Evolutionary conservation across 2,329 filamentous ascomycete species (phyloP).

Genomic region (Magnaporthiopsis incrustans): DNA sequence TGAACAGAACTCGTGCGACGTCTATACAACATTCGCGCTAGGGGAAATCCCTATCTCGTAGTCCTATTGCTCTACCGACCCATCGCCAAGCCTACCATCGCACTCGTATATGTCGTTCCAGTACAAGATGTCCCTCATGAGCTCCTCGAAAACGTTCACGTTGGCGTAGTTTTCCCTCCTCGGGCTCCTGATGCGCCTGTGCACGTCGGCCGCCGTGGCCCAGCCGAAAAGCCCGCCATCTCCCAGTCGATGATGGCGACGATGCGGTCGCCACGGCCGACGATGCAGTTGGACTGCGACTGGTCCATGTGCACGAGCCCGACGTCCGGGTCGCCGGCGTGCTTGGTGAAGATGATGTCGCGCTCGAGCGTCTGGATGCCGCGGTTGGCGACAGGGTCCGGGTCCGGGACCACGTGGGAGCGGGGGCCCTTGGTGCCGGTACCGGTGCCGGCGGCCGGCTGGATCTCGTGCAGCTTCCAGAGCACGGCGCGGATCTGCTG

Average conservation of each 20-base stretch:
- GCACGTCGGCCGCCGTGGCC: constrained; percentile 21
- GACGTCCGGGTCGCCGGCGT: constrained; percentile 26
- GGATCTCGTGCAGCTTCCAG: too few relatives aligned
- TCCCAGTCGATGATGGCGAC: constrained; percentile 30
- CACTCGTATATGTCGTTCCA: constrained; percentile 8
- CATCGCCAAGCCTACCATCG: too few relatives aligned
- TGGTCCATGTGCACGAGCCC: constrained; percentile 31
- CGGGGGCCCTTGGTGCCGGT: too few relatives aligned
- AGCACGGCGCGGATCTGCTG: too few relatives aligned
- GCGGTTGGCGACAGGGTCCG: too few relatives aligned
- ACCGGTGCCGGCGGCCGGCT: too few relatives aligned
- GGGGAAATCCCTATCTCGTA: too few relatives aligned
- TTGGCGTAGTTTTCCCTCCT: constrained; percentile 17
- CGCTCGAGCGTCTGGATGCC: too few relatives aligned
- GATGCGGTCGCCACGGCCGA: constrained; percentile 24
- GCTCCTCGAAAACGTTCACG: neutral
- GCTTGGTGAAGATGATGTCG: constrained; percentile 28
- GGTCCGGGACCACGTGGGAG: too few relatives aligned
- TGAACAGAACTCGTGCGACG: neutral
- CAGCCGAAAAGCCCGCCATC: constrained; percentile 30
- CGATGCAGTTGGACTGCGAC: constrained; percentile 26
- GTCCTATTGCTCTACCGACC: too few relatives aligned
- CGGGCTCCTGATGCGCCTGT: constrained; percentile 17
- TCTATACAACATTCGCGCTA: too few relatives aligned
- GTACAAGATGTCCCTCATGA: constrained; percentile 1